Evolutionary conservation across 306 rosid species (phyloP).

Genomic region (Lupinus albus): DNA sequence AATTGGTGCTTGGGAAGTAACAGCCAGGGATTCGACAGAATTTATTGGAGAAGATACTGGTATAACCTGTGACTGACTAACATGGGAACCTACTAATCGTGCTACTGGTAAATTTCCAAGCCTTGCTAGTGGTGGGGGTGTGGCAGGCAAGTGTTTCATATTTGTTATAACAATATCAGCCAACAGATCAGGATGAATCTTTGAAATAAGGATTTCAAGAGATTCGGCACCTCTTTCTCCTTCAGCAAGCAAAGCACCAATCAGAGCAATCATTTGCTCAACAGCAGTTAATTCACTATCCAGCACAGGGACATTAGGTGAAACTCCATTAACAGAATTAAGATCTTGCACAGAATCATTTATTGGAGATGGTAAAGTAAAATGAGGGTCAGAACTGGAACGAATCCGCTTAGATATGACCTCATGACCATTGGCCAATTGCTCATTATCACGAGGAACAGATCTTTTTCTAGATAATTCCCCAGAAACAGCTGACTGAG

Average conservation of each 20-base stretch:
- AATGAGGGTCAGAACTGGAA: constrained; percentile 58
- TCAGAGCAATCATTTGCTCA: constrained; percentile 95
- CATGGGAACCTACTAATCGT: constrained; percentile 54
- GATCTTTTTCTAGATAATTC: constrained; percentile 71
- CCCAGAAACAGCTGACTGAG: constrained; percentile 62
- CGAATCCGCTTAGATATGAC: constrained; percentile 60
- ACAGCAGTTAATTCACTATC: constrained; percentile 78
- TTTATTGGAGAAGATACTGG: constrained; percentile 54
- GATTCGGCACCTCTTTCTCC: constrained; percentile 98
- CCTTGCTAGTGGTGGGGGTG: constrained; percentile 69
- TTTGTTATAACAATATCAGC: constrained; percentile 96
- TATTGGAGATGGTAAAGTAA: constrained; percentile 54
- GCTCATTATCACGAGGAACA: constrained; percentile 66
- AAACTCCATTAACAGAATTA: constrained; percentile 57
- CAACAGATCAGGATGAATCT: constrained; percentile 92
- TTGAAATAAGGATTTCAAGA: constrained; percentile 85
- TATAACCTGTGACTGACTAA: constrained; percentile 54
- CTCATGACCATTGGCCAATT: constrained; percentile 69
- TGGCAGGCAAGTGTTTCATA: constrained; percentile 90
- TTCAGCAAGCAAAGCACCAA: constrained; percentile 98
- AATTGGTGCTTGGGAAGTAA: constrained; percentile 52
- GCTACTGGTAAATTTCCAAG: constrained; percentile 60
- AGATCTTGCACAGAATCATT: constrained; percentile 64
- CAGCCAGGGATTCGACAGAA: constrained; percentile 64
- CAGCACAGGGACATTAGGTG: constrained; percentile 59